Evolutionary conservation across 2,329 filamentous ascomycete species (phyloP).

Genomic region (Aureobasidium zeae): DNA sequence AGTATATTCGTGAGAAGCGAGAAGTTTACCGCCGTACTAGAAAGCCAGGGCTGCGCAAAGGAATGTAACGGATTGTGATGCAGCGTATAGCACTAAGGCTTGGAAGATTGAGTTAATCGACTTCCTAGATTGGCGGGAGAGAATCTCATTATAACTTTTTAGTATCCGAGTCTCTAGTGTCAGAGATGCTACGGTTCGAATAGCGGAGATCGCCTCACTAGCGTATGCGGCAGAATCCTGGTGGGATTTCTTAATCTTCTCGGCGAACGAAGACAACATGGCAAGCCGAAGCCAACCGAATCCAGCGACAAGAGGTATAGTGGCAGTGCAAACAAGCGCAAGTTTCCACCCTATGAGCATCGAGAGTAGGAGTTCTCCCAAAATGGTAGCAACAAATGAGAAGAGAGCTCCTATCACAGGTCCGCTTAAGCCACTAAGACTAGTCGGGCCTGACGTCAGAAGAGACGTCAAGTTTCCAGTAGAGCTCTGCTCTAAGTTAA

Average conservation of each 20-base stretch:
- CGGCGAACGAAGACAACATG: conserved; percentile 48
- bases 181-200: conserved; percentile 50
- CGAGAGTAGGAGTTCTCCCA: no score
- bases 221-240: conserved; percentile 54
- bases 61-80: conserved; percentile 37
- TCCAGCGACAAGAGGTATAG: conserved; percentile 37
- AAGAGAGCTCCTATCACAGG: no score
- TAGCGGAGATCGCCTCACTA: conserved; percentile 56
- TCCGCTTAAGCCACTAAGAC: no score
- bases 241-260: conserved; percentile 55
- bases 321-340: neutral
- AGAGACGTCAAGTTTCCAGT: no score
- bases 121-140: conserved; percentile 15
- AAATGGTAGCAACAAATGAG: no score
- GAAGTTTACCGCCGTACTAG: conserved; percentile 38
- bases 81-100: conserved; percentile 31
- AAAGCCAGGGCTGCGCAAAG: conserved; percentile 41
- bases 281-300: conserved; percentile 39
- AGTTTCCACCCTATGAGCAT: neutral
- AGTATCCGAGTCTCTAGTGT: conserved; percentile 26
- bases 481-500: no score
- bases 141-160: neutral
- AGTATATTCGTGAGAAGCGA: conserved; percentile 34
- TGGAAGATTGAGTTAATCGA: conserved; percentile 32
- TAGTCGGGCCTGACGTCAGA: no score